phyloP scores from a whole-genome alignment of 257 asterid genomes.

The Solanum rostratum region DNA sequence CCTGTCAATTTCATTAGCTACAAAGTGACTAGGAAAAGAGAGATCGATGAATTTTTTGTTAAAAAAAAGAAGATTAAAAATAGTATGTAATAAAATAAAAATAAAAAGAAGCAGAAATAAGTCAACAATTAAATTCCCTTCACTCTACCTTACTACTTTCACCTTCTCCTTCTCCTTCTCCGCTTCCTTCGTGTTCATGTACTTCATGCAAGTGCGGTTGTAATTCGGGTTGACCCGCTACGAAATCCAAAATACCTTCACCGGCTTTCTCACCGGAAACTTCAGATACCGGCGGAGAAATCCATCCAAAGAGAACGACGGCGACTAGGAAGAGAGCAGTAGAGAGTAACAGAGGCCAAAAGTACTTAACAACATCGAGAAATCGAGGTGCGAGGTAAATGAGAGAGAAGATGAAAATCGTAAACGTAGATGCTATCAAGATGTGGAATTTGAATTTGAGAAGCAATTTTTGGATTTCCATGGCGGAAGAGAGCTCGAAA shows the following conservation, averaged over 20 bases:
- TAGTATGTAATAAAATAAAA: no score
- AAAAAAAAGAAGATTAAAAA: not conserved
- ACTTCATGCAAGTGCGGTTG: not conserved
- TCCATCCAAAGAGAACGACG: constrained; percentile 38
- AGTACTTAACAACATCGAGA: constrained; percentile 36
- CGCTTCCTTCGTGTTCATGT: not conserved
- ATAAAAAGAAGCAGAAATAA: not conserved
- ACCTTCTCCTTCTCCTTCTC: not conserved
- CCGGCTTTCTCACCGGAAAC: constrained; percentile 37
- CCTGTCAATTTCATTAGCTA: constrained; percentile 1
- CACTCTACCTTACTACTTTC: not conserved
- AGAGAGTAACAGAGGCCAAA: constrained; percentile 65
- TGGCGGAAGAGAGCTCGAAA: constrained; percentile 6
- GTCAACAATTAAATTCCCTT: not conserved
- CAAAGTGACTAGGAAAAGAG: not conserved
- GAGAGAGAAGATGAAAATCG: not conserved
- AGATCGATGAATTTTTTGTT: not conserved
- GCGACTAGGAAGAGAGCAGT: constrained; percentile 56
- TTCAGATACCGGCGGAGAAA: constrained; percentile 37
- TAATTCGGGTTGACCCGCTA: constrained; percentile 42
- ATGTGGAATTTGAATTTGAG: constrained; percentile 45
- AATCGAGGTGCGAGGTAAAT: constrained; percentile 45
- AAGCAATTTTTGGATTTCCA: constrained; percentile 46
- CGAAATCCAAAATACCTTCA: constrained; percentile 49
- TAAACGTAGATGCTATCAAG: constrained; percentile 9